These are phyloP conservation scores for Tolypocladium album DNA, from an alignment of 2,329 filamentous ascomycete species.

Conservation along the genomic window DNA sequence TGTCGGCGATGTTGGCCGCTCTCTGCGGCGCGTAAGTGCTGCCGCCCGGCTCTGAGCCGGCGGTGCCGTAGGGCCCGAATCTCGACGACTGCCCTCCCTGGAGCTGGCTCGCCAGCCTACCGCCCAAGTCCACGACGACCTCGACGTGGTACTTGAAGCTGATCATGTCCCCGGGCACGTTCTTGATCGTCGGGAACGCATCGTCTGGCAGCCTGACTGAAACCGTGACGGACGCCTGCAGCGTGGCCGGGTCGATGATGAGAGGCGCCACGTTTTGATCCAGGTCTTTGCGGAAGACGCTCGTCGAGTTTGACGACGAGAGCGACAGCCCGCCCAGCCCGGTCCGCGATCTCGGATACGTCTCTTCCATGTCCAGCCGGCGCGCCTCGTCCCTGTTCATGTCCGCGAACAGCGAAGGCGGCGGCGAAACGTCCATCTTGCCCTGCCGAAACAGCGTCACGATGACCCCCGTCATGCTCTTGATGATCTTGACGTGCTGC, in stretches of 20 bases:
- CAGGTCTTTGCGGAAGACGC: slow-evolving; percentile 91
- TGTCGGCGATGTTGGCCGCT: slow-evolving; percentile 67
- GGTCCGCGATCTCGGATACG: slow-evolving; percentile 77
- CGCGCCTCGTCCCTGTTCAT: slow-evolving; percentile 54
- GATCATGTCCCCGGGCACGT: slow-evolving; percentile 87
- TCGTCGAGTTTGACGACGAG: slow-evolving; percentile 75
- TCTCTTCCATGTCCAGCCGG: slow-evolving; percentile 67
- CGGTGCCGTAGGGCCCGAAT: slow-evolving; percentile 22
- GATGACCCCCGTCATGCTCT: slow-evolving; percentile 86
- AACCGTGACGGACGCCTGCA: slow-evolving; percentile 71
- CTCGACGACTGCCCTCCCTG: slow-evolving; percentile 51
- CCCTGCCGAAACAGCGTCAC: slow-evolving; percentile 87
- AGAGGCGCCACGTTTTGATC: slow-evolving; percentile 81
- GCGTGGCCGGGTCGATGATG: slow-evolving; percentile 70
- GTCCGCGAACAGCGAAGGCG: slow-evolving; percentile 36
- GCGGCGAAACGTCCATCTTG: slow-evolving; percentile 68
- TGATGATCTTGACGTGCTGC: slow-evolving; percentile 79
- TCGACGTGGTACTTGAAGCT: slow-evolving; percentile 92
- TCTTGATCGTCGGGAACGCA: slow-evolving; percentile 81
- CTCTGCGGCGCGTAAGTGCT: slow-evolving; percentile 19
- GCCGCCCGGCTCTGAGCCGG: slow-evolving; percentile 13
- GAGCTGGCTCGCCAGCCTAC: slow-evolving; percentile 65
- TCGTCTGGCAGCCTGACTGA: slow-evolving; percentile 82
- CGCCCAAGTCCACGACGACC: slow-evolving; percentile 84
- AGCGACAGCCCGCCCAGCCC: slow-evolving; percentile 79